phyloP scores from a whole-genome alignment of 345 rosid species.

The Syzygium grande region DNA sequence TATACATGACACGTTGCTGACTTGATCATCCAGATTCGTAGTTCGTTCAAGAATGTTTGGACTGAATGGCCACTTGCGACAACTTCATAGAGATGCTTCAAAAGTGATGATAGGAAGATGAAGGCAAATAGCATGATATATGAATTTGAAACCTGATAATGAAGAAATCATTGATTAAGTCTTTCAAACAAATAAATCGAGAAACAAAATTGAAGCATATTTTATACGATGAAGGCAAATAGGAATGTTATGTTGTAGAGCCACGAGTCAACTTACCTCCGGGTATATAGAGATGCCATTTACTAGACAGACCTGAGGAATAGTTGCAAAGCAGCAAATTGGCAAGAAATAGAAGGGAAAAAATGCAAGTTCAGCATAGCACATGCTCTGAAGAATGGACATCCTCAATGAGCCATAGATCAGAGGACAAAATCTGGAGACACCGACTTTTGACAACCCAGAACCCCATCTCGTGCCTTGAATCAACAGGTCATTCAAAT shows the following conservation, averaged over 20 bases:
- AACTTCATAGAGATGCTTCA: slow-evolving; percentile 16
- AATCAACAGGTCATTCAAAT: slow-evolving; percentile 10
- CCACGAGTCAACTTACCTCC: slow-evolving; percentile 10
- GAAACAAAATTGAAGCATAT: not conserved
- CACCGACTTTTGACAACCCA: slow-evolving; percentile 11
- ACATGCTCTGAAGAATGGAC: slow-evolving; percentile 14
- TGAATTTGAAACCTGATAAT: slow-evolving; percentile 16
- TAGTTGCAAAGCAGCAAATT: slow-evolving; percentile 16
- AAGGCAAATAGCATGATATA: slow-evolving; percentile 6
- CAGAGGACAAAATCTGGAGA: slow-evolving; percentile 34
- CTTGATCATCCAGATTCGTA: slow-evolving; percentile 33
- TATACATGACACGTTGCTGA: slow-evolving; percentile 11
- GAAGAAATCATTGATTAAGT: not conserved
- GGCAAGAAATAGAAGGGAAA: slow-evolving; percentile 10
- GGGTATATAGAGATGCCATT: slow-evolving; percentile 31
- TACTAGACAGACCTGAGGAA: slow-evolving; percentile 37
- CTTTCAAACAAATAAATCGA: not conserved
- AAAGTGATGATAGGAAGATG: slow-evolving; percentile 11
- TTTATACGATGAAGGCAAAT: not conserved
- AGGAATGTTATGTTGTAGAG: not conserved
- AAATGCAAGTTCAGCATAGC: slow-evolving; percentile 10
- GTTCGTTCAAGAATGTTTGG: slow-evolving; percentile 15
- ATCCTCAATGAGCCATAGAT: slow-evolving; percentile 23
- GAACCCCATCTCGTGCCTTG: slow-evolving; percentile 32
- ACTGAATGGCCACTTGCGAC: slow-evolving; percentile 9